These are phyloP conservation scores for Pythium aquatile DNA, from an alignment of 352 stramenopile species.

Conservation along the genomic window DNA sequence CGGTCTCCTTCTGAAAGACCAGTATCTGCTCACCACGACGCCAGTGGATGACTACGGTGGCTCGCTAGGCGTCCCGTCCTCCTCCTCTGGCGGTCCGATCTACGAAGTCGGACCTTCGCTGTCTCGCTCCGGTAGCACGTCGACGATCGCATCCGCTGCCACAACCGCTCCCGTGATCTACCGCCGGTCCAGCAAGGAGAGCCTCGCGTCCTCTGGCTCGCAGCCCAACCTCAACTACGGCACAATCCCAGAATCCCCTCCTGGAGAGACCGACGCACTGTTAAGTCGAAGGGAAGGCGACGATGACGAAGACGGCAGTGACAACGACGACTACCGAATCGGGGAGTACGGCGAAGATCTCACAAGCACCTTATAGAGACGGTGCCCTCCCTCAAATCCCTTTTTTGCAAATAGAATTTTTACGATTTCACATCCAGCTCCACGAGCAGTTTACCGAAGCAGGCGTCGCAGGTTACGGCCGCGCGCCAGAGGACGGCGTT, in stretches of 20 bases:
- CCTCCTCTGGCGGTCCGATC: conserved; percentile 19
- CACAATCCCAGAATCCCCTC: conserved; percentile 3
- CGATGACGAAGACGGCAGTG: conserved; percentile 7
- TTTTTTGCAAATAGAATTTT: conserved; percentile 28
- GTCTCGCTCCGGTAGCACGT: conserved; percentile 18
- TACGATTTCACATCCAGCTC: not conserved
- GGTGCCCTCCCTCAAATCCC: not conserved
- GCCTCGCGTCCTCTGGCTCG: conserved; percentile 22
- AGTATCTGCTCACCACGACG: conserved; percentile 54
- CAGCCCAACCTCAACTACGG: conserved; percentile 18
- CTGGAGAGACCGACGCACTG: conserved; percentile 17
- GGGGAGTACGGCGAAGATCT: not conserved
- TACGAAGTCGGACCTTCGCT: conserved; percentile 23
- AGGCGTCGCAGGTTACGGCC: conserved; percentile 59
- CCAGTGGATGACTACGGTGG: conserved; percentile 61
- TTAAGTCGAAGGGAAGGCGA: conserved; percentile 3
- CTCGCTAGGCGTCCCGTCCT: conserved; percentile 28
- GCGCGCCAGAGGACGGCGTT: conserved; percentile 57
- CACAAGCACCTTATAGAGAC: conserved; percentile 12
- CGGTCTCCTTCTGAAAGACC: conserved; percentile 73
- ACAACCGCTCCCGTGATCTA: conserved; percentile 22
- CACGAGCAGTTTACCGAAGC: conserved; percentile 33
- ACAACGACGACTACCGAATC: not conserved
- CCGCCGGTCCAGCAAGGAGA: conserved; percentile 25
- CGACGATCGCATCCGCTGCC: conserved; percentile 15